Evolutionary conservation across 164 flowering plant genomes (phyloP), one percentile per base, ranked within the genome.

Genomic region (Magnolia changhungtana): DNA sequence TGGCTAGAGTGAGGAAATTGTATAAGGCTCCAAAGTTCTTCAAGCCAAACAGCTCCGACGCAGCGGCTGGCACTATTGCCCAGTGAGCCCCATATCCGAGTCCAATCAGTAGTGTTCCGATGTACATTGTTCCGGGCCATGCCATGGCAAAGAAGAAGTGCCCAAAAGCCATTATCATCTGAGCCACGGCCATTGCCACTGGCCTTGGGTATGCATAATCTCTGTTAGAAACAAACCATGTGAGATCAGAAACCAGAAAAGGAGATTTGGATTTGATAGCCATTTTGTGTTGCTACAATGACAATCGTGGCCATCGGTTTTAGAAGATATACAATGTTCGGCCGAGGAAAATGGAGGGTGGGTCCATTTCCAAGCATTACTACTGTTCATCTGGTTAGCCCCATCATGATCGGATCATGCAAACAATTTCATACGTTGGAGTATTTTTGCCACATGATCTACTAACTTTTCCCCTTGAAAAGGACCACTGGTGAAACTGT

Each of bases 21-120:
- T 94, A 96, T 66, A 96, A 72, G 9, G 98, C 95, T 4, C 96
- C 98, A 61, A 94, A 96, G 19, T 88, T 94, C 81, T 91, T 96
- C 84, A 96, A 77, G 76, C 99, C 99, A 81, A 96, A 96, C 55
- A 96, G 79, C 82, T 96, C 99, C 1, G 99, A 96, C n/a, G 95
- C 95, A 31, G 97, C 84, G 67, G 99, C 98, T 4, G 98, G 98
- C 20, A 90, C 92, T 66, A 96, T 87, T 7, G 99, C 96, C 99
- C 99, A 96, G 76, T 94, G 99, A 7, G 98, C 98, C 11, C 99
- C 99, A 75, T 90, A 96, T 4, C 99, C 96, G n/a, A 96, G 97
- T 23, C 99, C 99, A 20, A 89, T 90, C 73, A 96, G 45, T 13
- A 94, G 83, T 52, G 99, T 94, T 49, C 91, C 97, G 65, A 92